A percentile compares a stretch with the other conserved stretches of the same genome.
Conservation (phyloP, 331 rosid genomes). For the Spiraea crenata region DNA sequence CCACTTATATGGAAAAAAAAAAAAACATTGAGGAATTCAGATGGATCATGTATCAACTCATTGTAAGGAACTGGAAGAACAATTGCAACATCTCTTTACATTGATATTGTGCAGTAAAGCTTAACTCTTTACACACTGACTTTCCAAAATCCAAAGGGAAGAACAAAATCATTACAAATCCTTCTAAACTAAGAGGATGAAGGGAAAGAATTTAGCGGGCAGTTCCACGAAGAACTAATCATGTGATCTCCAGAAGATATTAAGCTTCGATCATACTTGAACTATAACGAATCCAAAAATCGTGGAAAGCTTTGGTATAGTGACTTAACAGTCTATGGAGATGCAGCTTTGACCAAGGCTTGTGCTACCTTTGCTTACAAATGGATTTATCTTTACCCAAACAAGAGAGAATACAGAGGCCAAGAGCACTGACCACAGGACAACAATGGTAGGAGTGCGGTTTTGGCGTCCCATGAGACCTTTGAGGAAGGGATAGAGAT, state of each 20-base stretch:
- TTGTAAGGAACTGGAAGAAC: not conserved
- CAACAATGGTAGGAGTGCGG: constrained; percentile 91
- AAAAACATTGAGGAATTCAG: not conserved
- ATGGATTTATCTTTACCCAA: constrained; percentile 92
- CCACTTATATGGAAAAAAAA: no score
- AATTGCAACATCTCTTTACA: constrained; percentile 8
- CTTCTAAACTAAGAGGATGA: not conserved
- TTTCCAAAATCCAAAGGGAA: not conserved
- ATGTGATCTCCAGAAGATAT: not conserved
- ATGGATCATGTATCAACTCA: not conserved
- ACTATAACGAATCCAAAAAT: constrained; percentile 21
- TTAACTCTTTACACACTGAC: constrained; percentile 19
- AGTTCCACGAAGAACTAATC: not conserved
- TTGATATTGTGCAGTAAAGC: constrained; percentile 18
- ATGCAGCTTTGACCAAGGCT: constrained; percentile 58
- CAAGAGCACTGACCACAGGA: constrained; percentile 88
- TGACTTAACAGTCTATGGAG: constrained; percentile 73
- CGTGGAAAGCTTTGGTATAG: constrained; percentile 17
- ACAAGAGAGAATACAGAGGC: constrained; percentile 94
- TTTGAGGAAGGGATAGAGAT: constrained; percentile 95
- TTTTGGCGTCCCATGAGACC: constrained; percentile 99
- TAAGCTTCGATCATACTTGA: not conserved
- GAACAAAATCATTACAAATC: constrained; percentile 6
- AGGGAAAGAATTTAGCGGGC: not conserved
- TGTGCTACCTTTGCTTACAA: constrained; percentile 60